phyloP scores from a whole-genome alignment of 1,139 yeast species.

The Blastobotrys apis region DNA sequence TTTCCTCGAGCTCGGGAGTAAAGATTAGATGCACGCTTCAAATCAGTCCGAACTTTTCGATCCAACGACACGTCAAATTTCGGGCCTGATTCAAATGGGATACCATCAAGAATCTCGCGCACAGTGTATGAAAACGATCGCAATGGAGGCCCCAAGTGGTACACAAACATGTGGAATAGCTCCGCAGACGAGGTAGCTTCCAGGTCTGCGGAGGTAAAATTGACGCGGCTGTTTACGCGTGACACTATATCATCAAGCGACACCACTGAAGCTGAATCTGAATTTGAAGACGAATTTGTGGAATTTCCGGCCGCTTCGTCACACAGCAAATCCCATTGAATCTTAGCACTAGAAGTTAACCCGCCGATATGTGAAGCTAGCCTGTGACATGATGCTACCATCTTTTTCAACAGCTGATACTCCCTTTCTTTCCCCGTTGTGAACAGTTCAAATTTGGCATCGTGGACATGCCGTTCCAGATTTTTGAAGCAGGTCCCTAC shows the following conservation, averaged over 20 bases:
- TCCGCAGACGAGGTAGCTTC: constrained; percentile 32
- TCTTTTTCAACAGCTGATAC: constrained; percentile 41
- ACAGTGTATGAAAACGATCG: constrained; percentile 56
- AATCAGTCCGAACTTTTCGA: constrained; percentile 48
- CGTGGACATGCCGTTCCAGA: constrained; percentile 49
- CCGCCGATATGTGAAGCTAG: constrained; percentile 63
- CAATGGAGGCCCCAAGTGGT: constrained; percentile 67
- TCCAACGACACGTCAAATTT: constrained; percentile 35
- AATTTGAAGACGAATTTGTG: constrained; percentile 1
- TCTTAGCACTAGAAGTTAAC: constrained; percentile 60
- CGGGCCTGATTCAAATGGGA: constrained; percentile 50
- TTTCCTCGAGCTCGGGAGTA: constrained; percentile 54
- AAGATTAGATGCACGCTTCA: constrained; percentile 49
- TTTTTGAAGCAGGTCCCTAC: constrained; percentile 42
- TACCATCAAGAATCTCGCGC: constrained; percentile 53
- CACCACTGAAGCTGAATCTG: constrained; percentile 15
- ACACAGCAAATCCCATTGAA: constrained; percentile 54
- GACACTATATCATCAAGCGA: constrained; percentile 14
- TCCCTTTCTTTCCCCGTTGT: constrained; percentile 54
- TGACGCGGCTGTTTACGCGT: too few relatives aligned
- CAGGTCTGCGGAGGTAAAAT: not conserved
- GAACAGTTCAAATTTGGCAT: constrained; percentile 58
- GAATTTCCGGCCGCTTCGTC: constrained; percentile 19
- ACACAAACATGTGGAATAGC: constrained; percentile 61
- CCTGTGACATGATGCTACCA: constrained; percentile 51